Conservation (phyloP, 2,329 filamentous ascomycete species). For the Aspergillus fumigatus region DNA sequence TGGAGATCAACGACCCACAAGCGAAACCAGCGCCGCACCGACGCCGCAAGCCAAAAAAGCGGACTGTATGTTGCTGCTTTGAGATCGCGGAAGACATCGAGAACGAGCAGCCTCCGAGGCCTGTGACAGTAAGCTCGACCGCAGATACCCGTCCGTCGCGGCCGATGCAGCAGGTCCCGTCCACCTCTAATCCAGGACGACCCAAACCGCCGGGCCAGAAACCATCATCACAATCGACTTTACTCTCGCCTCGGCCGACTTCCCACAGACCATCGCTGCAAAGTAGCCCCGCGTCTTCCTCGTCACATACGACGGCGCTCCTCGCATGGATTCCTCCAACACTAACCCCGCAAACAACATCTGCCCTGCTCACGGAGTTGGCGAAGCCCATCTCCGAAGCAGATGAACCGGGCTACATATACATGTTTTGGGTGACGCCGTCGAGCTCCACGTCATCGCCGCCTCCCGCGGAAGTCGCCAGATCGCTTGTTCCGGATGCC, state of each 20-base stretch:
- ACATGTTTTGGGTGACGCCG: conserved; percentile 96
- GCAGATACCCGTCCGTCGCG: conserved; percentile 11
- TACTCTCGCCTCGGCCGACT: conserved; percentile 3
- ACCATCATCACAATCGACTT: conserved; percentile 1
- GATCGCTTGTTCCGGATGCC: conserved; percentile 54
- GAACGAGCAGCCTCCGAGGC: conserved; percentile 18
- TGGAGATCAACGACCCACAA: conserved; percentile 53
- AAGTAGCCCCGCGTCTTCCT: conserved; percentile 2
- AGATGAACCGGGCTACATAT: conserved; percentile 88
- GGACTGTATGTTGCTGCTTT: conserved; percentile 33
- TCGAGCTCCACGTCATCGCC: conserved; percentile 48
- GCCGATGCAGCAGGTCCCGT: conserved; percentile 9
- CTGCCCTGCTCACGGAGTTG: conserved; percentile 70
- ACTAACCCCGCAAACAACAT: conserved; percentile 63
- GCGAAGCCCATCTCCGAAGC: conserved; percentile 66
- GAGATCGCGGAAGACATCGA: conserved; percentile 25
- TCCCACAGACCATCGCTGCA: background rate
- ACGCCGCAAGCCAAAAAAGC: conserved; percentile 9
- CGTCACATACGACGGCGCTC: conserved; percentile 43
- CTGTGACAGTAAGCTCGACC: conserved; percentile 6
- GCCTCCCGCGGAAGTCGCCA: conserved; percentile 55
- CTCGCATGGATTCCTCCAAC: conserved; percentile 66
- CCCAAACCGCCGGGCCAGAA: background rate
- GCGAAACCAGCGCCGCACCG: conserved; percentile 7
- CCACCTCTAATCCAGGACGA: background rate